These are phyloP conservation scores for Butyriboletus appendiculatus DNA, from an alignment of 1,284 basidiomycete genomes.

Conservation along the genomic window DNA sequence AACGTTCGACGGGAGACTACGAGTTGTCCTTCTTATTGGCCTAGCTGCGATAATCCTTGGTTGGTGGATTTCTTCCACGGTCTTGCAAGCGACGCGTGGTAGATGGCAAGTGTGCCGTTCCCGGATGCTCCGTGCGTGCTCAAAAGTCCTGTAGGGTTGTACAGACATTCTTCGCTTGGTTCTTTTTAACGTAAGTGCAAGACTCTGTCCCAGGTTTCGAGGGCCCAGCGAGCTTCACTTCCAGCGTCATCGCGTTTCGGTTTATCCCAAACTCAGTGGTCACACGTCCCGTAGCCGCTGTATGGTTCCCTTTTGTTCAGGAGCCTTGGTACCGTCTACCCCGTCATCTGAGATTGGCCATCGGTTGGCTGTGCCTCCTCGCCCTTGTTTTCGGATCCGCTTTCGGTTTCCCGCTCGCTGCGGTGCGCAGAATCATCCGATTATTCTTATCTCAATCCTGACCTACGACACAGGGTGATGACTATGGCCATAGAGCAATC, in stretches of 20 bases:
- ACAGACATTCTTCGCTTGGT: slow-evolving; percentile 80
- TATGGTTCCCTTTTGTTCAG: slow-evolving; percentile 66
- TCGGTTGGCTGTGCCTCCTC: slow-evolving; percentile 76
- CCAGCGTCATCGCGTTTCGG: slow-evolving; percentile 76
- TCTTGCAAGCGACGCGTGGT: slow-evolving; percentile 67
- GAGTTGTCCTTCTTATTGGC: slow-evolving; percentile 49
- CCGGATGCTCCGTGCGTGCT: slow-evolving; percentile 11
- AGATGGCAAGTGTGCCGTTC: slow-evolving; percentile 53
- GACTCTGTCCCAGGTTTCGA: not conserved
- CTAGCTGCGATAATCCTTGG: slow-evolving; percentile 64
- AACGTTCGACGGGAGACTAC: slow-evolving; percentile 30
- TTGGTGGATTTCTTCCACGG: slow-evolving; percentile 80
- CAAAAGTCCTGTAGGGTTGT: slow-evolving; percentile 53
- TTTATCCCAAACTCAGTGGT: slow-evolving; percentile 72
- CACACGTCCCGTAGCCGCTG: slow-evolving; percentile 60
- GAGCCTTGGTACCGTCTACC: slow-evolving; percentile 73
- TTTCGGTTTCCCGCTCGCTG: slow-evolving; percentile 70
- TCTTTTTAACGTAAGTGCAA: slow-evolving; percentile 61
- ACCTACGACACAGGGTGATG: slow-evolving; percentile 49
- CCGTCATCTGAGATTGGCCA: slow-evolving; percentile 50
- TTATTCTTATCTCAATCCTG: slow-evolving; percentile 6
- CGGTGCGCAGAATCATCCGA: slow-evolving; percentile 40
- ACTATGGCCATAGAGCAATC: slow-evolving; percentile 76
- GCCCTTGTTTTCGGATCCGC: slow-evolving; percentile 80
- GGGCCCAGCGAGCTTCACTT: not conserved